phyloP scores from a whole-genome alignment of 768 basidiomycete genomes.

The Pulveroboletus sp. region DNA sequence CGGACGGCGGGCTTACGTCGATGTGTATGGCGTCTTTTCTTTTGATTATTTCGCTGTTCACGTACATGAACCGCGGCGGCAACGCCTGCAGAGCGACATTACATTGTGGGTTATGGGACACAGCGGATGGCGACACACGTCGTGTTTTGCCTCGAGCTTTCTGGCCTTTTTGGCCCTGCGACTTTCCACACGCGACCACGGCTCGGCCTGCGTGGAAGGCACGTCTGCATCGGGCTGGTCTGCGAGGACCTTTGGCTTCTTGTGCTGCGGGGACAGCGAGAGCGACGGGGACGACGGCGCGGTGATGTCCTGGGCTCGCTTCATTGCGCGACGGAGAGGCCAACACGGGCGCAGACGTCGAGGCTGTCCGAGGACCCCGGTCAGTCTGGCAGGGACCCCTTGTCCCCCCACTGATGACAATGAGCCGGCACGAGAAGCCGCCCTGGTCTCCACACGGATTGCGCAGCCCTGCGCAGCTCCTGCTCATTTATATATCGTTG shows the following conservation, averaged over 20 bases:
- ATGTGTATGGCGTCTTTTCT: constrained; percentile 74
- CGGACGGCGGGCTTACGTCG: constrained; percentile 46
- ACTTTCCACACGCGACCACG: constrained; percentile 70
- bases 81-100: constrained; percentile 8
- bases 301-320: constrained; percentile 24
- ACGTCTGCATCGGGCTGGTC: no score
- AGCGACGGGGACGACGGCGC: background rate
- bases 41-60: constrained; percentile 68
- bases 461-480: no score
- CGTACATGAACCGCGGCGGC: constrained; percentile 75
- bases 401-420: no score
- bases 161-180: constrained; percentile 66
- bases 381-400: no score
- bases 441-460: no score
- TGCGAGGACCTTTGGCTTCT: constrained; percentile 36
- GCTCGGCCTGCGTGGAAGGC: constrained; percentile 25
- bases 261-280: constrained; percentile 18
- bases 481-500: no score
- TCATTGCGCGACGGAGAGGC: constrained; percentile 13
- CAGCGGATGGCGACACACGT: constrained; percentile 41
- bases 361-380: no score
- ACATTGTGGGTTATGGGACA: background rate
- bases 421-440: no score
- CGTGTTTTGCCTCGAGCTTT: constrained; percentile 51
- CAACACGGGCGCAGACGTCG: no score